Conservation (phyloP, 768 basidiomycete genomes). For the Tubosaeta sp. region DNA sequence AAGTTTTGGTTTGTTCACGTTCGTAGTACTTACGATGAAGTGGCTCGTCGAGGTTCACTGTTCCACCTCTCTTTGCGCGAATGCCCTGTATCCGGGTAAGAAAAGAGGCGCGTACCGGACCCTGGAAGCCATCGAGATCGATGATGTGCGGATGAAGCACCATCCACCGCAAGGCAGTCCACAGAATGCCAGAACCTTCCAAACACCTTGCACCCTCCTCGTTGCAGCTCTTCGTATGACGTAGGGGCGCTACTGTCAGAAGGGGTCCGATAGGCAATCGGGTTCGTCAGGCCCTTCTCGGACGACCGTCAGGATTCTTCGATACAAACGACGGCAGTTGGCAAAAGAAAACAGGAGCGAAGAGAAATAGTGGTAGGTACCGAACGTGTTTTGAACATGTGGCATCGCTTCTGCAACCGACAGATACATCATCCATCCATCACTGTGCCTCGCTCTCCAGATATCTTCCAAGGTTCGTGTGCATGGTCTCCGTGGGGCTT, state of each 20-base stretch:
- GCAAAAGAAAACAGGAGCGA: too few relatives aligned
- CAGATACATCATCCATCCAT: neutral
- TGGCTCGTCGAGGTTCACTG: neutral
- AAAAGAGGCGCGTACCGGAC: neutral
- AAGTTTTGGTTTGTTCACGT: too few relatives aligned
- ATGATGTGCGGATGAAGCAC: too few relatives aligned
- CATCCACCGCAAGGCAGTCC: neutral
- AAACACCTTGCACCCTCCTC: slow-evolving; percentile 11
- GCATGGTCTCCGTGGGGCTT: neutral
- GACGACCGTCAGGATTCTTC: too few relatives aligned
- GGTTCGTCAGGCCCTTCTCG: too few relatives aligned
- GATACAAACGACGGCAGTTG: too few relatives aligned
- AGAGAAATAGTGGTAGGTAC: too few relatives aligned
- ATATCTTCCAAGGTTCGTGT: neutral
- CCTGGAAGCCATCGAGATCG: neutral
- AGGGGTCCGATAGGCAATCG: too few relatives aligned
- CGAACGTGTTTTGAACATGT: too few relatives aligned
- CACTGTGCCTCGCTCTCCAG: neutral
- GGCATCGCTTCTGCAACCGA: neutral
- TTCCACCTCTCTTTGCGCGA: neutral
- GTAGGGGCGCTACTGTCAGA: neutral
- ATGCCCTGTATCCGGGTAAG: neutral
- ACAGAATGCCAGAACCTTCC: neutral
- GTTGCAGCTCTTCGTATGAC: slow-evolving; percentile 5
- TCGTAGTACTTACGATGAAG: too few relatives aligned